Evolutionary conservation across 2,329 filamentous ascomycete species (phyloP), one percentile per base, ranked within the genome.

Genomic region (Hypoxylon sp.): DNA sequence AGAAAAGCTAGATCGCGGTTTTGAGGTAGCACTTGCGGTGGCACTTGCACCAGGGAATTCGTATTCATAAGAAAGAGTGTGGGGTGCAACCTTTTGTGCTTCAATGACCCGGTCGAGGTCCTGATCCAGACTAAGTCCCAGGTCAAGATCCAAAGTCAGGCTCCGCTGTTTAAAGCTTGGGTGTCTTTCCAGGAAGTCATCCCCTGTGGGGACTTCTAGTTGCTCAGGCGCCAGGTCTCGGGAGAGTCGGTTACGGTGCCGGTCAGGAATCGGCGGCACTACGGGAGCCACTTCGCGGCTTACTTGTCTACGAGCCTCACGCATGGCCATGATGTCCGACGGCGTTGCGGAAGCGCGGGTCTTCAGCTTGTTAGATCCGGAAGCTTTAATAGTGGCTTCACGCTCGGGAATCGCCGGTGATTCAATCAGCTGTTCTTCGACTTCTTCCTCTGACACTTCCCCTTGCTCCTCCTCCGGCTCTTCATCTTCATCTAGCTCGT

Each of bases 61-160:
- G 43, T 66, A 55, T 56, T 68, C 55, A 32, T 65, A 63, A 48
- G 71, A 64, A 72, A 74, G 53, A 62, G 73, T 72, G 72, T 77
- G 69, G 71, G 85, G 87, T 80, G 83, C 82, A 85, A 97, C 94
- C 93, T 98, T 98, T 91, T 97, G 94, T 76, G 90, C 87, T 81
- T 97, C 93, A 72, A 98, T 96, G 58, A 98, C 92, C 64, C 94
- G 88, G 73, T 98, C 93, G 78, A 98, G 97, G 76, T 97, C 95
- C 72, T 91, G 87, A 73, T 97, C 93, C 47, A 98, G 86, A 68
- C 93, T 94, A 67, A 97, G 89, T 64, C 92, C 92, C 57, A 95
- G 85, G 73, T 94, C 93, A 67, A 93, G 89, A 73, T 91, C 88
- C 69, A 96, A 81, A 6, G 93, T 92, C 67, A 97, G 85, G 72